Evolutionary conservation across 257 asterid genomes (phyloP), one percentile per base, ranked within the genome.

Genomic region (Gentiana dahurica): DNA sequence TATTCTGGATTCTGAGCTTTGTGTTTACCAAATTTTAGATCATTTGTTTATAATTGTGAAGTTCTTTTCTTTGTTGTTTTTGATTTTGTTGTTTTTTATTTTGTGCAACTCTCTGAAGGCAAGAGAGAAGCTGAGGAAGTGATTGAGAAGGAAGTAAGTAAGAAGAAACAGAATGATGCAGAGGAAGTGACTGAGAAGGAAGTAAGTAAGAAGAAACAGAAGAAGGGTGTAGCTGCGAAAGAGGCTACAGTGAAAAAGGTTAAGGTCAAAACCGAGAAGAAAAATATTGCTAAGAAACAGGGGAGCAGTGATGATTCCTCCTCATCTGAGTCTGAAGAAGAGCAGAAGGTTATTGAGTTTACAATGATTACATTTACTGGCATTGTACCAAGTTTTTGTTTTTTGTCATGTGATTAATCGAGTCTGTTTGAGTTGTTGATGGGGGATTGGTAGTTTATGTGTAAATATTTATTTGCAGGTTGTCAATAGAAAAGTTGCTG

Each of bases 81-180:
- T 43, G 34, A 24, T 24, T 24, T 24, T 24, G 44, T 7, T 34
- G 9, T 10, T 8, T 12, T n/a, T 39, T 35, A 2, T 35, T 2
- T n/a, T 3, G 1, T 1, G 13, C 12, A 1, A 11, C 33, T 12
- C 8, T 6, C 2, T 55, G 0, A 38, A 77, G 83, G 79, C 8
- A 77, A 77, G 71, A 73, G 83, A 65, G 83, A 65, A 36, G 77
- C 83, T 3, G 83, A 64, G 68, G 77, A 52, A 49, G 60, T 51
- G 1, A 38, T 73, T 36, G 77, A 65, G 58, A 77, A 77, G 73
- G 50, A 51, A 33, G 58, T 59, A 34, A 59, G 55, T 57, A 74
- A 62, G 32, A 77, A 77, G 65, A 77, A 73, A 67, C 75, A 61
- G 63, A 77, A 77, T 0, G 53, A 51, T 13, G 67, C 49, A 2